Evolutionary conservation across 257 asterid genomes (phyloP).

Genomic region (Schizonepeta tenuifolia): DNA sequence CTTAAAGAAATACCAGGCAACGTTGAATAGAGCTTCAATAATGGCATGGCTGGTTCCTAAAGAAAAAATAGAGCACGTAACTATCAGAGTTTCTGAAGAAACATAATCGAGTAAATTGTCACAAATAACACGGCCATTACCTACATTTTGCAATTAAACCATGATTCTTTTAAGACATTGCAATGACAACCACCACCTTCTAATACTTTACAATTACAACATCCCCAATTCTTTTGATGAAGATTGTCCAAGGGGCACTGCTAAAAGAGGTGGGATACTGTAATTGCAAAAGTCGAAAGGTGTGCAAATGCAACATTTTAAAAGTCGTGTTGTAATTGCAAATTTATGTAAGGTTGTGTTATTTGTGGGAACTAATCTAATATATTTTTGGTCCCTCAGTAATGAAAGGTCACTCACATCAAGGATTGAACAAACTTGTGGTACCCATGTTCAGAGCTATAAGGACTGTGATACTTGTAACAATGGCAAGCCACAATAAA

Average conservation of each 20-base stretch:
- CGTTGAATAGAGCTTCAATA: slow-evolving; percentile 18
- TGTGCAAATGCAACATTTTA: too few species aligned
- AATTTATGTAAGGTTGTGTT: not conserved
- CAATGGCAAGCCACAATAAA: slow-evolving; percentile 74
- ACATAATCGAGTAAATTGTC: not conserved
- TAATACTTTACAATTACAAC: not conserved
- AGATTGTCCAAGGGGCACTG: not conserved
- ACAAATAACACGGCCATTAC: not conserved
- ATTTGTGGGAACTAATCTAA: not conserved
- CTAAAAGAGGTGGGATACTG: not conserved
- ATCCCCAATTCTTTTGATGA: not conserved
- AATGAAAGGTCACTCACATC: slow-evolving; percentile 30
- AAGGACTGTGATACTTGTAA: slow-evolving; percentile 77
- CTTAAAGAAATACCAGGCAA: not conserved
- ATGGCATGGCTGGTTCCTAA: slow-evolving; percentile 32
- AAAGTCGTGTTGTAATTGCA: not conserved
- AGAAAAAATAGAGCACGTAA: slow-evolving; percentile 13
- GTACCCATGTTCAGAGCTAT: slow-evolving; percentile 73
- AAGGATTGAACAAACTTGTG: slow-evolving; percentile 87
- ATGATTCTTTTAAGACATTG: not conserved
- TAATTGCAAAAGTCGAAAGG: not conserved
- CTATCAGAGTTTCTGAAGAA: slow-evolving; percentile 20
- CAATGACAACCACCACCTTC: not conserved
- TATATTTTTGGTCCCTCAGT: not conserved
- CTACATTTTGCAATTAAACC: not conserved